A percentile compares a stretch with the other conserved stretches of the same genome.
Evolutionary conservation across 106 monocot genomes (phyloP).

Genomic region (Triglochin maritima): DNA sequence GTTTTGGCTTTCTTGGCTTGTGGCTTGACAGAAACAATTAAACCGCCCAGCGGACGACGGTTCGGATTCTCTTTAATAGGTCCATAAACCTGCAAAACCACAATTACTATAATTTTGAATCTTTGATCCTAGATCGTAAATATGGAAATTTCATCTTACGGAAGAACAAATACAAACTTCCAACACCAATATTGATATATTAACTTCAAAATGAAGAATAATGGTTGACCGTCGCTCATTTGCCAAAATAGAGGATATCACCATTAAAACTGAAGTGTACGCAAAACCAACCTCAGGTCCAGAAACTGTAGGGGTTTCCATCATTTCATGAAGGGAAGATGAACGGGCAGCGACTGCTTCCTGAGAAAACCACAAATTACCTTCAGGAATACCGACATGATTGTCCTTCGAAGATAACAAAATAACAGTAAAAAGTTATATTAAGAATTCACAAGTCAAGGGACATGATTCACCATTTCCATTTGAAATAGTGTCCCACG

Average conservation of each 20-base stretch:
- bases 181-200: not conserved
- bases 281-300: constrained; percentile 33
- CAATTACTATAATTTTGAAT: not conserved
- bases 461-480: too few species aligned
- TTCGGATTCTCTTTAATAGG: constrained; percentile 30
- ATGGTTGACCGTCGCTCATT: not conserved
- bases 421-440: too few species aligned
- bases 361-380: constrained; percentile 24
- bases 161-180: not conserved
- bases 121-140: not conserved
- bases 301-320: constrained; percentile 31
- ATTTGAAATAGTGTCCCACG: too few species aligned
- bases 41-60: constrained; percentile 22
- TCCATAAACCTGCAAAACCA: constrained; percentile 24
- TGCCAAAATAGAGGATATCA: not conserved
- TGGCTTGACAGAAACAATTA: constrained; percentile 61
- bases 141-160: not conserved
- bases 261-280: not conserved
- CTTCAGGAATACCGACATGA: too few species aligned
- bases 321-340: constrained; percentile 44
- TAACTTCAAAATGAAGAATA: not conserved
- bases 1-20: constrained; percentile 59
- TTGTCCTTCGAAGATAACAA: too few species aligned
- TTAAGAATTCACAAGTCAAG: too few species aligned
- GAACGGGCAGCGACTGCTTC: constrained; percentile 61